Conservation (phyloP, 2,329 filamentous ascomycete genomes). For the Neofusicoccum laricinum region DNA sequence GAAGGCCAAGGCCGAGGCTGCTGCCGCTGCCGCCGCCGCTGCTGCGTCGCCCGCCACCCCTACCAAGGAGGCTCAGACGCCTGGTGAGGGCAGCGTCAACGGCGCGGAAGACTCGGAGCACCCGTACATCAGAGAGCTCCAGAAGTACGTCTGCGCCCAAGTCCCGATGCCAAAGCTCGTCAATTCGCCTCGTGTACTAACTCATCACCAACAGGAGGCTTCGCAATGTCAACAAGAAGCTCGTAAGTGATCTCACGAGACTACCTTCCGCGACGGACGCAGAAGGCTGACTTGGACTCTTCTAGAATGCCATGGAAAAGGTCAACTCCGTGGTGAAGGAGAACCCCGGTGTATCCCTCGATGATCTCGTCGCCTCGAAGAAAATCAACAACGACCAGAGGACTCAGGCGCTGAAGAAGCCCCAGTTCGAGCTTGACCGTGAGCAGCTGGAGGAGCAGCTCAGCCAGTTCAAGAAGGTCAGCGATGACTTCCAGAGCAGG, state of each 20-base stretch:
- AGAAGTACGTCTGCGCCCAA: slow-evolving; percentile 69
- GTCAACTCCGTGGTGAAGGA: slow-evolving; percentile 67
- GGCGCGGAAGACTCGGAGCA: slow-evolving; percentile 66
- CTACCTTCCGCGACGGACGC: background rate
- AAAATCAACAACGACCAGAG: slow-evolving; percentile 82
- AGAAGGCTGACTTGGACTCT: slow-evolving; percentile 22
- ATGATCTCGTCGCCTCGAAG: slow-evolving; percentile 67
- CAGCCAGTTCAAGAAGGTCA: slow-evolving; percentile 70
- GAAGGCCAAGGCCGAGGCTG: slow-evolving; percentile 46
- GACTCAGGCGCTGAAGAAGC: slow-evolving; percentile 74
- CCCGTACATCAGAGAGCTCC: slow-evolving; percentile 79
- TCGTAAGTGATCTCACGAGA: slow-evolving; percentile 58
- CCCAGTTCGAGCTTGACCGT: slow-evolving; percentile 65
- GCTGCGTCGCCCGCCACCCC: slow-evolving; percentile 31
- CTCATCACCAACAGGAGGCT: slow-evolving; percentile 63
- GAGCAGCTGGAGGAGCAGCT: slow-evolving; percentile 72
- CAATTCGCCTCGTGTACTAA: background rate
- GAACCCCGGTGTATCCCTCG: slow-evolving; percentile 67
- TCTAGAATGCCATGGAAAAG: slow-evolving; percentile 67
- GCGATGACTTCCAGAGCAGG: slow-evolving; percentile 66
- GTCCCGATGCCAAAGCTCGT: background rate
- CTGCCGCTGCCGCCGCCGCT: slow-evolving; percentile 27
- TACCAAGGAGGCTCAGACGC: background rate
- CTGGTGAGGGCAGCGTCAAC: slow-evolving; percentile 39
- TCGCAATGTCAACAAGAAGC: slow-evolving; percentile 90